Evolutionary conservation across 2,329 filamentous ascomycete species (phyloP), one percentile per base, ranked within the genome.

Genomic region (Paracorniculantispora psalliotae): DNA sequence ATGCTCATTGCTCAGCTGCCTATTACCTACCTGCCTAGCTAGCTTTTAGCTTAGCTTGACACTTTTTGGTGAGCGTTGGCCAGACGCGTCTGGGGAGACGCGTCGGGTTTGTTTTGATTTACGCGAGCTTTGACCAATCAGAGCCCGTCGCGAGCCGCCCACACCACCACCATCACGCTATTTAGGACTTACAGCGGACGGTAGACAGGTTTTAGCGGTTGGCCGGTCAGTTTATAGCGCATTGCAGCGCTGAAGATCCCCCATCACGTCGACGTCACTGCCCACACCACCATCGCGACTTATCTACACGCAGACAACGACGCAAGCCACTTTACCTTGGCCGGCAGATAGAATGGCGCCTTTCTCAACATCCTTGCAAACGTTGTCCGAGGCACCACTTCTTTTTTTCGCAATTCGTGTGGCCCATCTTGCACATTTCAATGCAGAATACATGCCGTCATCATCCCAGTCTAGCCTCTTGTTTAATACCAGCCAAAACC

Each of bases 21-120:
- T 15, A 17, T n/a, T n/a, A n/a, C n/a, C n/a, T n/a, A n/a, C n/a
- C n/a, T n/a, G n/a, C n/a, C n/a, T 13, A 19, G 15, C 26, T 46
- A 46, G 43, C n/a, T n/a, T 23, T 41, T 28, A 33, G n/a, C 19
- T 30, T 7, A 37, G 23, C 33, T 41, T 3, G 28, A 23, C 19
- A 21, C 23, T 43, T 33, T 44, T 54, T 47, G 8, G 30, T 13
- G 12, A 10, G 7, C 13, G 19, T 37, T 37, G 30, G 12, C 25
- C 5, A 26, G 39, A 59, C 56, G 56, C 56, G 56, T 59, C 48
- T 50, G 44, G 51, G 59, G 25, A 60, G 59, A 60, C 59, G 59
- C 59, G 59, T 60, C 59, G 44, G 35, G 44, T 54, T 59, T 59
- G 50, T 54, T 59, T 59, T 59, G 50, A 54, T 54, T 49, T 39